These are phyloP conservation scores for Talaromyces funiculosus DNA, from an alignment of 2,329 filamentous ascomycete species.

Conservation along the genomic window DNA sequence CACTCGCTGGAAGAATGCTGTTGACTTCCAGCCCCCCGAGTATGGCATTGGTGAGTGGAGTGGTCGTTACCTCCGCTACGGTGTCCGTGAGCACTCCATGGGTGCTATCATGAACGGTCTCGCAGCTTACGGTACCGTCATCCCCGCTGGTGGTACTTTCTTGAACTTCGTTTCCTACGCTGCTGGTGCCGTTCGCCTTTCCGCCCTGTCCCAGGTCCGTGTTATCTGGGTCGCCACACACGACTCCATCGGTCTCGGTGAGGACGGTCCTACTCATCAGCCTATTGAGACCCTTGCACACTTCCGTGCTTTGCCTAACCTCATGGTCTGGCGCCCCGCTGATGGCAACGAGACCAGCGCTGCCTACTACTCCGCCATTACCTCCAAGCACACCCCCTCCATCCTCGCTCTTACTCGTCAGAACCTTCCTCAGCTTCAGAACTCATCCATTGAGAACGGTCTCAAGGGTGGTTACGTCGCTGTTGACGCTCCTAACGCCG, in stretches of 20 bases:
- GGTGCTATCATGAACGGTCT: constrained; percentile 63
- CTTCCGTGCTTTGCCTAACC: constrained; percentile 98
- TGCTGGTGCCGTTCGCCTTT: constrained; percentile 89
- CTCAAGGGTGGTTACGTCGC: constrained; percentile 94
- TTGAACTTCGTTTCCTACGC: constrained; percentile 99
- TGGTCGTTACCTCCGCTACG: constrained; percentile 70
- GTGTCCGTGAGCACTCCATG: constrained; percentile 50
- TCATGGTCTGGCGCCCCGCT: constrained; percentile 98
- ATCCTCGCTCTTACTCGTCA: constrained; percentile 94
- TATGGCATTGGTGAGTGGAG: constrained; percentile 81
- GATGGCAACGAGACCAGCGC: constrained; percentile 98
- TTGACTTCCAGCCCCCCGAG: constrained; percentile 92
- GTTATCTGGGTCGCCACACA: constrained; percentile 95
- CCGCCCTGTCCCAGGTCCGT: constrained; percentile 82
- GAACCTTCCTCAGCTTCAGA: constrained; percentile 96
- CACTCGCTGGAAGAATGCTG: constrained; percentile 93
- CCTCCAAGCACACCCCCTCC: constrained; percentile 80
- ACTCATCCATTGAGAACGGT: constrained; percentile 80
- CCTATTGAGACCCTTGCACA: constrained; percentile 97
- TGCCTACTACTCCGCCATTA: constrained; percentile 93
- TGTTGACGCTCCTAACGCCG: constrained; percentile 74
- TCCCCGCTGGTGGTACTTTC: constrained; percentile 95
- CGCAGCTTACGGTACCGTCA: constrained; percentile 87
- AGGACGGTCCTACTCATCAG: constrained; percentile 98
- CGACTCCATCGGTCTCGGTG: constrained; percentile 98